These are phyloP conservation scores for Debaryomycetaceae sp. DNA, from an alignment of 1,139 yeast genomes.

Conservation along the genomic window DNA sequence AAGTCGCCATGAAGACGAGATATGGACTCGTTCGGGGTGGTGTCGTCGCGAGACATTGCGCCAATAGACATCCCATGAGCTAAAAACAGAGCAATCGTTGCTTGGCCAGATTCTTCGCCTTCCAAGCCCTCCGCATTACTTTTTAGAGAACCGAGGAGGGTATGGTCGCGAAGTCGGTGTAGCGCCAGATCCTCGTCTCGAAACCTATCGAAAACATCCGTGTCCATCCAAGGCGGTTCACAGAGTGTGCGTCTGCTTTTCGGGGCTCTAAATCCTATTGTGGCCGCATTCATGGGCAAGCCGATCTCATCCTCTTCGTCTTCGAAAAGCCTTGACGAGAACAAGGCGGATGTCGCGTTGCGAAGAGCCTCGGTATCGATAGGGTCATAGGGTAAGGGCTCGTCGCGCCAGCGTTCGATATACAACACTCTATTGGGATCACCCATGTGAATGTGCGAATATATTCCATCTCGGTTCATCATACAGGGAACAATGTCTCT, in stretches of 20 bases:
- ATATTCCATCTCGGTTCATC: constrained; percentile 17
- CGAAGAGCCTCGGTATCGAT: constrained; percentile 28
- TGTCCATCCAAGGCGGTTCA: constrained; percentile 28
- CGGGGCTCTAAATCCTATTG: constrained; percentile 27
- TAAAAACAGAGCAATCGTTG: neutral
- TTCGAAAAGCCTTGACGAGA: constrained; percentile 27
- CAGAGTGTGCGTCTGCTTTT: constrained; percentile 22
- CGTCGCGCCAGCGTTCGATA: constrained; percentile 34
- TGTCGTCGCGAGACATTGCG: neutral
- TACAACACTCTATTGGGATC: constrained; percentile 31
- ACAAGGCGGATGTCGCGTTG: constrained; percentile 25
- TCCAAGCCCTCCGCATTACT: constrained; percentile 4
- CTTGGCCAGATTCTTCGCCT: constrained; percentile 1
- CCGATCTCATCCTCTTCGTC: constrained; percentile 33
- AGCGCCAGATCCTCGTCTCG: constrained; percentile 10
- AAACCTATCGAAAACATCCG: constrained; percentile 21
- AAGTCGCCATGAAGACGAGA: constrained; percentile 17
- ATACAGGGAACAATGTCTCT: neutral
- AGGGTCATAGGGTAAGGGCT: constrained; percentile 30
- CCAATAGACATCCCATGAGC: neutral
- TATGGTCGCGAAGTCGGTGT: constrained; percentile 16
- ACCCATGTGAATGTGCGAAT: constrained; percentile 26
- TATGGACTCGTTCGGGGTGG: constrained; percentile 17
- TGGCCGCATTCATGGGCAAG: constrained; percentile 25
- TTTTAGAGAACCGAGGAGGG: constrained; percentile 21